These are phyloP conservation scores for Bidens hawaiensis DNA, from an alignment of 140 eudicot species.

Conservation along the genomic window DNA sequence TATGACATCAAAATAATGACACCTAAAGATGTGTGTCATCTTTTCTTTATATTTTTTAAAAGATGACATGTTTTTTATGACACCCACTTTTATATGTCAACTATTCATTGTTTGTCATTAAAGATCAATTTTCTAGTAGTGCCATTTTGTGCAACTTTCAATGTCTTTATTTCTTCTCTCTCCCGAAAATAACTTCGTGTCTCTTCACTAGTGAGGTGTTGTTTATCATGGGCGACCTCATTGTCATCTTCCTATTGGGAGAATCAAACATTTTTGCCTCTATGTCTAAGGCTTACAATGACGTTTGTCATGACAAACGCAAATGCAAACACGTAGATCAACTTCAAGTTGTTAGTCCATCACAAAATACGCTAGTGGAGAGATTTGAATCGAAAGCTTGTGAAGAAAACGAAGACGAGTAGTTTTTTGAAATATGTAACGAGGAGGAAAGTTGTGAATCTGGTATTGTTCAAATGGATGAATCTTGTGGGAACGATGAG, in stretches of 20 bases:
- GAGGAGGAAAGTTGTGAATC: conserved; percentile 11
- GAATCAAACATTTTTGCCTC: conserved; percentile 37
- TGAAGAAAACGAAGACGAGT: conserved; percentile 4
- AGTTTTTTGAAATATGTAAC: conserved; percentile 17
- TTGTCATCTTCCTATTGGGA: conserved; percentile 45
- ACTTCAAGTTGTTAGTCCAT: not conserved
- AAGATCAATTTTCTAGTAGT: no score
- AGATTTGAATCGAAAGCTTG: not conserved
- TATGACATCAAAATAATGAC: no score
- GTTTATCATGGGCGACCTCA: conserved; percentile 55
- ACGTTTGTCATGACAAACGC: conserved; percentile 7
- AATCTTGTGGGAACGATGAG: conserved; percentile 2
- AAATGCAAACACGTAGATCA: not conserved
- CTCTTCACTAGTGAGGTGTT: conserved; percentile 42
- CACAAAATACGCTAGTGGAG: not conserved
- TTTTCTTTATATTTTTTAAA: no score
- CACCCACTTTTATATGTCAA: no score
- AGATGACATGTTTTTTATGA: no score
- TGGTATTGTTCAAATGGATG: not conserved
- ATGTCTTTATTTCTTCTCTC: conserved; percentile 35
- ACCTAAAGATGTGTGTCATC: no score
- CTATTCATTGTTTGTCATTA: no score
- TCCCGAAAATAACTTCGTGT: conserved; percentile 38
- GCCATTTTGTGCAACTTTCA: conserved; percentile 33
- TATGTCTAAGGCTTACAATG: conserved; percentile 18